Conservation (phyloP, 352 stramenopile species). For the Phytopythium boreale region DNA sequence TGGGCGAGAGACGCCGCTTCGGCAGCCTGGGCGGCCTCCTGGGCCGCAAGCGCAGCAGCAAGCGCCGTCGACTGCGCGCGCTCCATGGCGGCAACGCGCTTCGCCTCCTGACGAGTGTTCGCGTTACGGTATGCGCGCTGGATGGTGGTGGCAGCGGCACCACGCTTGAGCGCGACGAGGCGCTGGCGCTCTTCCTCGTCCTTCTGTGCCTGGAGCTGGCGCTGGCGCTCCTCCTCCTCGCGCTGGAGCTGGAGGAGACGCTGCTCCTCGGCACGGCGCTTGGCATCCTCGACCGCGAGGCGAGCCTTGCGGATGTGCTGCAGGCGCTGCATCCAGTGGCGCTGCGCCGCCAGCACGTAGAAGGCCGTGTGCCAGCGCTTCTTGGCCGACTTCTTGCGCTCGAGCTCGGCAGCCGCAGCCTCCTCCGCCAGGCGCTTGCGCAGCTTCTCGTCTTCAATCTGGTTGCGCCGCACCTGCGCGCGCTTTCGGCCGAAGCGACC, state of each 20-base stretch:
- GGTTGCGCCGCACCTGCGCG: constrained; percentile 52
- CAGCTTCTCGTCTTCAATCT: constrained; percentile 75
- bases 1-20: constrained; percentile 70
- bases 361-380: constrained; percentile 76
- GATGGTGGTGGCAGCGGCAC: constrained; percentile 54
- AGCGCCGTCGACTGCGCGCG: constrained; percentile 70
- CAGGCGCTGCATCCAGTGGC: constrained; percentile 76
- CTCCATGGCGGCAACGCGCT: constrained; percentile 55
- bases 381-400: constrained; percentile 79
- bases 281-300: constrained; percentile 74
- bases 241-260: constrained; percentile 51
- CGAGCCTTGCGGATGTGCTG: constrained; percentile 79
- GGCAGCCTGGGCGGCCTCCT: constrained; percentile 71
- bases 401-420: constrained; percentile 49
- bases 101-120: constrained; percentile 68
- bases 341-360: constrained; percentile 65
- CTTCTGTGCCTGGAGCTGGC: constrained; percentile 50
- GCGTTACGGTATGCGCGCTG: constrained; percentile 70
- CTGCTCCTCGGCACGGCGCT: constrained; percentile 69
- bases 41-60: constrained; percentile 64
- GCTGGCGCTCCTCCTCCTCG: constrained; percentile 69
- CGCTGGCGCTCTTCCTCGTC: constrained; percentile 68
- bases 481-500: constrained; percentile 78
- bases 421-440: constrained; percentile 75
- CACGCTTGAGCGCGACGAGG: constrained; percentile 48